Percentiles rank a stretch among this genome's conserved stretches.
Evolutionary conservation across 1,284 basidiomycete genomes (phyloP).

Genomic region (Puccinia brachypodii): DNA sequence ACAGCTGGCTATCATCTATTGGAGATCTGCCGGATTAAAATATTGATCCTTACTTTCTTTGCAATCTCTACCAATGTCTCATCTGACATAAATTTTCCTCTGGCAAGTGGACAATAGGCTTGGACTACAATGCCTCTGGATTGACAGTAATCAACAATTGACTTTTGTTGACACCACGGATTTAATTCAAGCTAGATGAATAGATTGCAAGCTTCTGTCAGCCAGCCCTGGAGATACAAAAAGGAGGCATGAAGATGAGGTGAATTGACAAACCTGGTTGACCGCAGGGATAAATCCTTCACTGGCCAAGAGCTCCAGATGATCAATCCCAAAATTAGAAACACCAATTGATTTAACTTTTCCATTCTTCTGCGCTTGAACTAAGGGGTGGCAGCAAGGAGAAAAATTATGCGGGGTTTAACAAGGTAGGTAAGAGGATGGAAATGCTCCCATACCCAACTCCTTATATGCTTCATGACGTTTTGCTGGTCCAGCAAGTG

Average conservation of each 20-base stretch:
- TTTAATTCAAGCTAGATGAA: slow-evolving; percentile 63
- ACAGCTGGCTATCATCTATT: too few species aligned
- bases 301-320: slow-evolving; percentile 74
- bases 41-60: slow-evolving; percentile 61
- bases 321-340: slow-evolving; percentile 72
- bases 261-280: slow-evolving; percentile 71
- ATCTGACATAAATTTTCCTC: slow-evolving; percentile 65
- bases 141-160: slow-evolving; percentile 74
- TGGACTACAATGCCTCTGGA: slow-evolving; percentile 70
- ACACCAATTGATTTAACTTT: slow-evolving; percentile 73
- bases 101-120: slow-evolving; percentile 73
- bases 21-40: neutral
- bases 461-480: slow-evolving; percentile 65
- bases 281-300: slow-evolving; percentile 66
- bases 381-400: slow-evolving; percentile 53
- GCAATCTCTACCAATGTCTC: slow-evolving; percentile 64
- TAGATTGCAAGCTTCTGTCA: slow-evolving; percentile 14
- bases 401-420: neutral
- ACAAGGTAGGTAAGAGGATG: neutral
- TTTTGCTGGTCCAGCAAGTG: slow-evolving; percentile 63
- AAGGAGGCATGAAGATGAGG: neutral
- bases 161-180: slow-evolving; percentile 76
- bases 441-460: slow-evolving; percentile 13
- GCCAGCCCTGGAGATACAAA: slow-evolving; percentile 51
- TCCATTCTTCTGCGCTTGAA: slow-evolving; percentile 65